Evolutionary conservation across 2,329 filamentous ascomycete species (phyloP).

Genomic region (Penicillium oxalicum): DNA sequence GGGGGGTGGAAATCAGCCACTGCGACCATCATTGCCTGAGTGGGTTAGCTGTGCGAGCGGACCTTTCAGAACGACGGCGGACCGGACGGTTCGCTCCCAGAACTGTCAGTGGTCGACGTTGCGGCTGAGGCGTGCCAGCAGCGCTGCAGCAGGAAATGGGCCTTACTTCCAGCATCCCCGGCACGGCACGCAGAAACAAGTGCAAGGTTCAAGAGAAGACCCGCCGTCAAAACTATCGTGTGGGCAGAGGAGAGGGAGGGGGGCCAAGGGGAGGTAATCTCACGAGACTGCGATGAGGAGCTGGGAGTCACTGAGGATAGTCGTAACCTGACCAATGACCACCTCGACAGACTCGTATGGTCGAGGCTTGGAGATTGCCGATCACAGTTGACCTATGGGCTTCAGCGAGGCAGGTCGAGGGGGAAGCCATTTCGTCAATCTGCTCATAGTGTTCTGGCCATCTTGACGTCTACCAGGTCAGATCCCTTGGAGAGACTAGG

Average conservation of each 20-base stretch:
- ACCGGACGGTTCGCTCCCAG: background rate
- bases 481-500: too few relatives aligned
- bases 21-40: background rate
- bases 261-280: too few relatives aligned
- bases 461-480: too few relatives aligned
- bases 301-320: too few relatives aligned
- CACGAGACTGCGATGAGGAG: too few relatives aligned
- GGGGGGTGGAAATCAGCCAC: background rate
- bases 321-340: background rate
- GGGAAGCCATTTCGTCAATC: too few relatives aligned
- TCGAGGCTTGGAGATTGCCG: background rate
- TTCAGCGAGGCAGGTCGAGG: background rate
- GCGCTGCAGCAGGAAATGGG: background rate
- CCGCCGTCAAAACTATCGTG: too few relatives aligned
- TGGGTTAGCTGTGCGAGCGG: slow-evolving; percentile 2
- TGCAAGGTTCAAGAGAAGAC: too few relatives aligned
- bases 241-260: too few relatives aligned
- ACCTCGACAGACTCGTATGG: too few relatives aligned
- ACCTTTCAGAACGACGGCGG: background rate
- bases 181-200: too few relatives aligned
- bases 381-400: background rate
- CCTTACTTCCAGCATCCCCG: background rate
- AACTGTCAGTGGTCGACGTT: background rate
- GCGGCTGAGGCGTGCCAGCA: slow-evolving; percentile 7
- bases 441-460: too few relatives aligned